Base-by-base conservation (phyloP, 2,329 filamentous ascomycete species). In the Ophiostoma sp. region DNA sequence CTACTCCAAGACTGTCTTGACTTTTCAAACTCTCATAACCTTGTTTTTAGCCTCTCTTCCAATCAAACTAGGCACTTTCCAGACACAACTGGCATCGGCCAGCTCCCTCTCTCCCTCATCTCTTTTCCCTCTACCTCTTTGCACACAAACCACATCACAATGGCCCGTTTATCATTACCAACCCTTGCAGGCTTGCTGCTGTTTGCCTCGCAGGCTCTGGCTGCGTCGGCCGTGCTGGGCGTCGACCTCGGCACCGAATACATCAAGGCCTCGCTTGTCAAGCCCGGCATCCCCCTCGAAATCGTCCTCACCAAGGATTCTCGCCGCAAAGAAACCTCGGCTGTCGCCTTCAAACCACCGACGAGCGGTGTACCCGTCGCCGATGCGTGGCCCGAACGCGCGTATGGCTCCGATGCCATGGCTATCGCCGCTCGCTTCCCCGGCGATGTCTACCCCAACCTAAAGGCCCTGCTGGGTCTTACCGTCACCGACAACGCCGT, bases 221-320 rank as follows among this genome's bases (percentile, higher is more conserved):
- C 85, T 35, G 81, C 81, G 67, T 83, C 92, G 10, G 92, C 93
- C 69, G 94, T 98, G 23, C 84, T 99, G 31, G 95, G 95, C 73
- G 87, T 99, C 76, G 95, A 99, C 80, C 85, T 99, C 69, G 95
- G 95, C 75, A 97, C 95, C 70, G 93, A 97, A 79, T 97, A 96
- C 82, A 91, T 99, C 82, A 99, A 98, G 83, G 94, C 94, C 36
- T 89, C 92, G 17, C 87, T 99, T 60, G 94, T 99, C 73, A 98
- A 98, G 82, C 95, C 95, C 1, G 95, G 95, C 72, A 94, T 96
- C 68, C 95, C 95, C 13, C 92, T 99, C 78, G 95, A 99, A 75
- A 98, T 99, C 74, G 94, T 99, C 79, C 86, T 97, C 70, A 97
- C 94, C 39, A 99, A 98, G 79, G 95, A 99, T 81, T 97, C 95